A percentile compares a stretch with the other conserved stretches of the same genome.
Conservation (phyloP, 495 filamentous ascomycete species). For the Penicillium flavigenum region DNA sequence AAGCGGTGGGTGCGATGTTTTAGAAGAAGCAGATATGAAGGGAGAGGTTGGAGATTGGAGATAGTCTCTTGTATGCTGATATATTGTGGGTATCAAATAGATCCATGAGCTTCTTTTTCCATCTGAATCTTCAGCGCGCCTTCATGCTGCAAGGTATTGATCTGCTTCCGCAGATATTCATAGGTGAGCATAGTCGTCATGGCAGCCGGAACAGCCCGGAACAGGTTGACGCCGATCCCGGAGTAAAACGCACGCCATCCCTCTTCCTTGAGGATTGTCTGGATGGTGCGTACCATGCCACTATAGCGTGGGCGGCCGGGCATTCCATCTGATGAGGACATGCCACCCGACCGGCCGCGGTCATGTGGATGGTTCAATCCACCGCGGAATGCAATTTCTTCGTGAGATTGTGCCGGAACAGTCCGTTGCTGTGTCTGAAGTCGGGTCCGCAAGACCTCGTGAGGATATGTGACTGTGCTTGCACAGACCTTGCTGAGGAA, state of each 20-base stretch:
- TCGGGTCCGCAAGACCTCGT: constrained; percentile 90
- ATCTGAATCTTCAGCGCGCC: constrained; percentile 40
- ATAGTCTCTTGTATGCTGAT: constrained; percentile 5
- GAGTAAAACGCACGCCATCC: constrained; percentile 97
- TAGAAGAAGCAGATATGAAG: constrained; percentile 8
- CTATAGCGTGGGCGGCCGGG: constrained; percentile 67
- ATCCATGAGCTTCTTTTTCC: constrained; percentile 22
- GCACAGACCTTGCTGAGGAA: constrained; percentile 93
- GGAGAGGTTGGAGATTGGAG: constrained; percentile 1
- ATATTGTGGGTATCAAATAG: constrained; percentile 23
- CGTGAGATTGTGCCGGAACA: constrained; percentile 40
- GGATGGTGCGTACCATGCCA: constrained; percentile 78
- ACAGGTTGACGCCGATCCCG: constrained; percentile 96
- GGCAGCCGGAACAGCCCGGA: constrained; percentile 89
- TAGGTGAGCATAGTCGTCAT: constrained; percentile 98
- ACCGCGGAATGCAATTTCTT: constrained; percentile 64
- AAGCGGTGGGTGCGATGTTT: not conserved
- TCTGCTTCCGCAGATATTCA: constrained; percentile 72
- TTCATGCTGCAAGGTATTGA: constrained; percentile 51
- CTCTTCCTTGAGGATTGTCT: constrained; percentile 84
- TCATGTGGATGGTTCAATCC: constrained; percentile 51
- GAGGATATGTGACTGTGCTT: constrained; percentile 93
- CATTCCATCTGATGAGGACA: constrained; percentile 57
- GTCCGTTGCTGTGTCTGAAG: constrained; percentile 81
- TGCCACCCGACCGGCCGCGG: constrained; percentile 45